Percentiles rank a stretch among this genome's conserved stretches.
phyloP scores from a whole-genome alignment of 805 yeast genomes.

The Wickerhamiella spandovensis region DNA sequence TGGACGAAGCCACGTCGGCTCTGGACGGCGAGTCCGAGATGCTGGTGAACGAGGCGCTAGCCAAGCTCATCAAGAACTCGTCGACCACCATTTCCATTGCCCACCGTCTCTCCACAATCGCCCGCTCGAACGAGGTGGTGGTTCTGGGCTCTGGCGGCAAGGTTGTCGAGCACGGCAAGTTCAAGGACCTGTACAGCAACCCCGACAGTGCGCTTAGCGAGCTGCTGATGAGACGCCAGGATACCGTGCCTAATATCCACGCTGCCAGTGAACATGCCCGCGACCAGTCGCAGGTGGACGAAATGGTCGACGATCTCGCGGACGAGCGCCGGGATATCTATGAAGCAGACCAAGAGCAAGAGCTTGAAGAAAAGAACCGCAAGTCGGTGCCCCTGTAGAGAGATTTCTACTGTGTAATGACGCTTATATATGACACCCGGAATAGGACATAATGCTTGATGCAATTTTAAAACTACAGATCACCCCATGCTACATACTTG shows the following conservation, averaged over 20 bases:
- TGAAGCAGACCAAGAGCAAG: neutral
- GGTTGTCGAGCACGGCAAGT: conserved; percentile 61
- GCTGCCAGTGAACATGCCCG: neutral
- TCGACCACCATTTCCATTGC: conserved; percentile 75
- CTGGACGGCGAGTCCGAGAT: conserved; percentile 80
- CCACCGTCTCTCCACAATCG: conserved; percentile 78
- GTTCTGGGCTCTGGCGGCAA: conserved; percentile 64
- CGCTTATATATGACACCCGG: too few relatives aligned
- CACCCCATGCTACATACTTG: neutral
- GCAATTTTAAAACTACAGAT: neutral
- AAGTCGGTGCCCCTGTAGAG: neutral
- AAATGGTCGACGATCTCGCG: neutral
- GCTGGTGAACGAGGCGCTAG: conserved; percentile 62
- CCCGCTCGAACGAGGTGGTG: conserved; percentile 65
- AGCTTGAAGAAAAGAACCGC: neutral
- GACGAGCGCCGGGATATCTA: neutral
- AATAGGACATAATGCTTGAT: neutral
- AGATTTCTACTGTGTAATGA: neutral
- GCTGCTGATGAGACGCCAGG: conserved; percentile 23
- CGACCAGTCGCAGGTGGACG: neutral
- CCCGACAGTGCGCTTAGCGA: conserved; percentile 34
- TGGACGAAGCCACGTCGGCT: conserved; percentile 94
- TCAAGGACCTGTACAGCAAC: conserved; percentile 36
- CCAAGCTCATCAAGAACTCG: conserved; percentile 39
- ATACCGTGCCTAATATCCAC: conserved; percentile 4